Base-by-base conservation (phyloP, 1,284 basidiomycete species). In the Apiotrichum akiyoshidainum region DNA sequence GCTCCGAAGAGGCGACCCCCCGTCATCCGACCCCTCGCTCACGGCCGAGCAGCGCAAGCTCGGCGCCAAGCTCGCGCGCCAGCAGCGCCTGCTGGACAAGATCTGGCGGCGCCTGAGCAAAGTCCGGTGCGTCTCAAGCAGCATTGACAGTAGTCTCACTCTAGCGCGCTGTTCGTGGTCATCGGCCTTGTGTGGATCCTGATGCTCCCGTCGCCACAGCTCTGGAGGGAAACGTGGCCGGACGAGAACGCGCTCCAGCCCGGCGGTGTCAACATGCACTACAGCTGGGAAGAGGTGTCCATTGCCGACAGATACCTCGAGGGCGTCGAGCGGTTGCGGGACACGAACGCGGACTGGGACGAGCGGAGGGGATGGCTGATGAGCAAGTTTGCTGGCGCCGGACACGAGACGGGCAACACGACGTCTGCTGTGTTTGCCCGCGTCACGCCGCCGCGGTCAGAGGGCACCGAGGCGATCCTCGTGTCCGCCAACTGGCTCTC, bases 241-340 rank as follows among this genome's bases (percentile, higher is more conserved):
- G 91, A 94, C 72, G 93, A 97, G 79, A 94, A 97, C 75, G 93
- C 94, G 0, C 79, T 97, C 31, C 89, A 92, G 70, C 92, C 94
- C 6, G 87, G 84, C 4, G 90, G 93, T 80, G 91, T 93, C 26
- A 88, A 85, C 57, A 90, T 88, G 13, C 86, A 91, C 68, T 96
- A 87, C 86, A 84, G 84, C 67, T 96, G 93, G 93, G 83, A 79
- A 52, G 87, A 96, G 54, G 94, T 96, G 7, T 86, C 89, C 63
- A 78, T 80, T 51, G 92, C 94, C 5, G 93, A 97, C 74, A 65
- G 68, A 34, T 90, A 90, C 72, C 81, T 95, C 2, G 83, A 80
- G 17, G 79, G 84, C 50, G 74, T 96, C 33, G 89, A 90, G 70
- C 69, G 65, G 31, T 76, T 94, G n/a, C 57, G 39, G 3, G 83